Evolutionary conservation across 1,284 basidiomycete species (phyloP), one percentile per base, ranked within the genome.

Genomic region (Apiotrichum montevideense): DNA sequence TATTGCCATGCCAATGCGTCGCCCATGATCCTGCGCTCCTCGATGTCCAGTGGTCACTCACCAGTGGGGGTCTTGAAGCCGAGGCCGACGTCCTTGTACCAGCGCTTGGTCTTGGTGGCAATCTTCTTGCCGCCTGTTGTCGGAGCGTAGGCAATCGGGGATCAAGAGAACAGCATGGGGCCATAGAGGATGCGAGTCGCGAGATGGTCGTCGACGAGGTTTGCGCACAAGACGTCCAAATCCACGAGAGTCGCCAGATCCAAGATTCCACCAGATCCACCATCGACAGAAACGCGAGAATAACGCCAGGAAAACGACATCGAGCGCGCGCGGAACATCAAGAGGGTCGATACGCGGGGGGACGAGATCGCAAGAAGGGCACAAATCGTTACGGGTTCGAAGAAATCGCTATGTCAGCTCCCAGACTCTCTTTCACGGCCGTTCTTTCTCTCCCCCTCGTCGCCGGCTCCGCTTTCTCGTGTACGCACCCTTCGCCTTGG

Each of bases 61-160:
- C 72, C 72, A 68, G 65, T 40, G 59, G 96, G 96, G 56, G 93
- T 98, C 86, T 95, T 95, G 83, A 92, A 96, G 56, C 92, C 93
- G 59, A 97, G 82, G 73, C 93, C 93, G 77, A 96, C 89, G 80
- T 97, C 92, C 84, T 98, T 98, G 83, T 92, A 97, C 96, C 96
- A 99, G 78, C 96, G 84, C 85, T 88, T 95, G 69, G 92, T 88
- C 84, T 88, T 97, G 70, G 91, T 91, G 62, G 87, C 83, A 65
- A 91, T 81, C 83, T 94, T 94, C 83, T 90, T 90, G 68, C 87
- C 85, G 71, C 80, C 88, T 89, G 74, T 55, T 59, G 62, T 63
- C 35, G 52, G 6, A 35, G 40, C 45, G 43, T 14, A 37, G 41
- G 41, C 29, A 29, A 29, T 29, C 29, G 29, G 29, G 29, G 29